Conservation (phyloP, 2,329 filamentous ascomycete genomes). For the Trichoderma sp. region DNA sequence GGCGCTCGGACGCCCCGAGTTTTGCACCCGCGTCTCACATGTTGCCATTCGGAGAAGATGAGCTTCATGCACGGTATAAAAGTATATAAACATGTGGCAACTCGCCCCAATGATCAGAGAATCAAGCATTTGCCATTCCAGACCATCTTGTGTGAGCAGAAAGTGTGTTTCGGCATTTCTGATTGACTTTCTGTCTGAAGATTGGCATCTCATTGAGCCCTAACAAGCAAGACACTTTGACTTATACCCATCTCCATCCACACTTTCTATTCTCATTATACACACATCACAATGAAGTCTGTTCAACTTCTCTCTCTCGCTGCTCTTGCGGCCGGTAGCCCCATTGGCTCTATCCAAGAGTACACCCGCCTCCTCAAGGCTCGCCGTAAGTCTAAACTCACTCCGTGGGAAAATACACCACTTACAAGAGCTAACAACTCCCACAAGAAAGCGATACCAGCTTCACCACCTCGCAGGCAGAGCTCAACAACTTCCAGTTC, state of each 20-base stretch:
- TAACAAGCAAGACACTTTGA: neutral
- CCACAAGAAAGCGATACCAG: neutral
- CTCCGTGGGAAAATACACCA: neutral
- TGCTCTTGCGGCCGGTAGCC: slow-evolving; percentile 33
- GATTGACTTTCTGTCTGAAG: neutral
- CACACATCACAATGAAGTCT: neutral
- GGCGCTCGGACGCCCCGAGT: slow-evolving; percentile 8
- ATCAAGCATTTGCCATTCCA: neutral
- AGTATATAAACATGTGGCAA: neutral
- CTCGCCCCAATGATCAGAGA: neutral
- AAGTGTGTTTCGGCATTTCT: neutral
- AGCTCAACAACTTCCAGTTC: slow-evolving; percentile 47
- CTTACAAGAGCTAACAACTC: neutral
- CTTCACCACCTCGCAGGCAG: slow-evolving; percentile 29
- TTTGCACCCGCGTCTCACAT: slow-evolving; percentile 12
- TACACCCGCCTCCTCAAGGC: slow-evolving; percentile 35
- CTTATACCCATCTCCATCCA: neutral
- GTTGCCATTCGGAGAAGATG: neutral
- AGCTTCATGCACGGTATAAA: neutral
- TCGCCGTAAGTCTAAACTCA: slow-evolving; percentile 37
- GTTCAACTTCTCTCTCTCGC: slow-evolving; percentile 33
- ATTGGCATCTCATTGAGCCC: no score
- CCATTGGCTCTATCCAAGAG: slow-evolving; percentile 31
- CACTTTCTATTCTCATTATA: neutral
- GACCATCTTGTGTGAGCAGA: neutral